Percentiles rank a stretch among this genome's conserved stretches.
Conservation (phyloP, 352 stramenopile species). For the Phytophthora vignae region DNA sequence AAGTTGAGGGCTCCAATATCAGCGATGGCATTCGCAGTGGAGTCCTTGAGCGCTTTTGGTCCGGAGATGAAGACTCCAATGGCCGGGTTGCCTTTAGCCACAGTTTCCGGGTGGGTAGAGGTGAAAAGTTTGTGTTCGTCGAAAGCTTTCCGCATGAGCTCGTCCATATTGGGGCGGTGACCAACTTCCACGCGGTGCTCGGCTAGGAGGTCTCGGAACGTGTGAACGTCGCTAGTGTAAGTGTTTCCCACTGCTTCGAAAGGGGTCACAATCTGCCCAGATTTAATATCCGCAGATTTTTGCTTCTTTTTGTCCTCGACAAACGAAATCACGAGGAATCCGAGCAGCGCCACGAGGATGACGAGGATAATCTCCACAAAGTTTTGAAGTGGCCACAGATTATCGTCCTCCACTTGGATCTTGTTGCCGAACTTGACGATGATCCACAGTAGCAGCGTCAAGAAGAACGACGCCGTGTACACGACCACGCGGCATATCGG, state of each 20-base stretch:
- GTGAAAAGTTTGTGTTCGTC: conserved; percentile 5
- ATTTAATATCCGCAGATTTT: neutral
- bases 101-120: neutral
- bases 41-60: conserved; percentile 34
- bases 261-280: no score
- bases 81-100: neutral
- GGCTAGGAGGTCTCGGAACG: conserved; percentile 31
- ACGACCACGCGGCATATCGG: conserved; percentile 17
- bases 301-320: conserved; percentile 14
- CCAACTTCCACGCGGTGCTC: conserved; percentile 18
- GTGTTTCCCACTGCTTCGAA: neutral
- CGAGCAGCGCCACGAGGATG: conserved; percentile 30
- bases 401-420: conserved; percentile 17
- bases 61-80: conserved; percentile 46
- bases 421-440: conserved; percentile 25
- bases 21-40: conserved; percentile 13
- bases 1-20: conserved; percentile 5
- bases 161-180: conserved; percentile 2
- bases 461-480: conserved; percentile 29
- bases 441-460: conserved; percentile 33
- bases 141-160: conserved; percentile 7
- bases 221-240: conserved; percentile 16
- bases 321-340: conserved; percentile 17
- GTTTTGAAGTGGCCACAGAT: conserved; percentile 49
- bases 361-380: conserved; percentile 42